phyloP scores from a whole-genome alignment of 257 asterid genomes.

The Salvia hispanica region DNA sequence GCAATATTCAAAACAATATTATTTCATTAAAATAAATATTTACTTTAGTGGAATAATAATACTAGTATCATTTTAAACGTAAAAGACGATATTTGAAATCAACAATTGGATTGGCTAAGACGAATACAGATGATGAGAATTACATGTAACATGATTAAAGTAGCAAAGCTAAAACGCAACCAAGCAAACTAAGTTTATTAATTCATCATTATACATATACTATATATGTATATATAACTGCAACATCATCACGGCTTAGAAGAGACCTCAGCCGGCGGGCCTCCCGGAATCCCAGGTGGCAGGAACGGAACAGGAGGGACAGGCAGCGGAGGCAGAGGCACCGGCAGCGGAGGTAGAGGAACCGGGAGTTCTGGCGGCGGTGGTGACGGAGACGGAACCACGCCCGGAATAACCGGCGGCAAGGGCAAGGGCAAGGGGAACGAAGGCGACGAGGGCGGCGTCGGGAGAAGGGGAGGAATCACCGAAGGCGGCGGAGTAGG shows the following conservation, averaged over 20 bases:
- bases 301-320: slow-evolving; percentile 45
- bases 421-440: slow-evolving; percentile 20
- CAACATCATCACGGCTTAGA: slow-evolving; percentile 39
- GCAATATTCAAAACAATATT: too few relatives aligned
- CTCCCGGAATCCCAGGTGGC: slow-evolving; percentile 65
- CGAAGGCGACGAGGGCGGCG: slow-evolving; percentile 36
- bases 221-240: not conserved
- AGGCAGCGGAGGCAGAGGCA: slow-evolving; percentile 51
- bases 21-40: too few relatives aligned
- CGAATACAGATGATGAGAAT: too few relatives aligned
- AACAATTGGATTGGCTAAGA: too few relatives aligned
- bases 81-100: too few relatives aligned
- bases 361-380: slow-evolving; percentile 44
- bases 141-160: too few relatives aligned
- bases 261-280: slow-evolving; percentile 52
- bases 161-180: too few relatives aligned
- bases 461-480: not conserved
- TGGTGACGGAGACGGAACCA: slow-evolving; percentile 44
- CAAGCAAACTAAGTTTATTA: not conserved
- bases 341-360: slow-evolving; percentile 55
- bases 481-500: slow-evolving; percentile 15
- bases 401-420: slow-evolving; percentile 52
- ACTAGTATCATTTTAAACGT: too few relatives aligned
- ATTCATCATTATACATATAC: not conserved
- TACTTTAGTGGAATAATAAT: too few relatives aligned